A percentile compares a stretch with the other conserved stretches of the same genome.
These are phyloP conservation scores for Globisporangium radiosum DNA, from an alignment of 352 stramenopile species.

Conservation along the genomic window DNA sequence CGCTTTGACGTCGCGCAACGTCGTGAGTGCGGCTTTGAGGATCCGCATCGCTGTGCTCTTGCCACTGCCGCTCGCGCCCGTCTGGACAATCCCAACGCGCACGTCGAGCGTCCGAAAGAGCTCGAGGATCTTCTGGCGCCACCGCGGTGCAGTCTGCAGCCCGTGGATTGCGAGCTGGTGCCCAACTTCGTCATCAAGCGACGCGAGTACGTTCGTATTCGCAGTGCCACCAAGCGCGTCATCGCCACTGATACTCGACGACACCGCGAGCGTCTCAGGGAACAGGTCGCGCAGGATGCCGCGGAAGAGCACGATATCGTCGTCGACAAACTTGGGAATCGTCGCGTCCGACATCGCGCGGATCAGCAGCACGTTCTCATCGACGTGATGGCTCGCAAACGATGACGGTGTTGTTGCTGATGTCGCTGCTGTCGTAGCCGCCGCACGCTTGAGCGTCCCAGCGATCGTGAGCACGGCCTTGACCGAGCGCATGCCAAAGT, in stretches of 20 bases:
- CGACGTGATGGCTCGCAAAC: constrained; percentile 15
- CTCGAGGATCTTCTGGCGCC: constrained; percentile 87
- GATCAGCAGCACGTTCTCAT: constrained; percentile 87
- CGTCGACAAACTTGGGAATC: constrained; percentile 86
- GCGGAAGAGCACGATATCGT: constrained; percentile 86
- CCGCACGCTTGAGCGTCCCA: constrained; percentile 48
- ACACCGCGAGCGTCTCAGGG: constrained; percentile 25
- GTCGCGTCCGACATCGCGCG: constrained; percentile 92
- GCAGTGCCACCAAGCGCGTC: neutral
- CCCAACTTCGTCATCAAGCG: constrained; percentile 73
- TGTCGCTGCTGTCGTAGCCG: constrained; percentile 4
- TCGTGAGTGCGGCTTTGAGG: constrained; percentile 42
- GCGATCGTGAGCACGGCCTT: constrained; percentile 79
- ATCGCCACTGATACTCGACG: neutral
- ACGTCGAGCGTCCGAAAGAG: constrained; percentile 91
- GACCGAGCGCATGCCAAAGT: constrained; percentile 86
- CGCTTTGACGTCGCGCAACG: constrained; percentile 33
- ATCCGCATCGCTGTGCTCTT: constrained; percentile 53
- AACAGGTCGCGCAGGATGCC: constrained; percentile 89
- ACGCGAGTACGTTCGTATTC: constrained; percentile 14
- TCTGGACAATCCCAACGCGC: constrained; percentile 84
- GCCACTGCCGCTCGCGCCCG: constrained; percentile 55
- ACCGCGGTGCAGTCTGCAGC: constrained; percentile 59
- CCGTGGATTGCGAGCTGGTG: constrained; percentile 55
- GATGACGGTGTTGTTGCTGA: constrained; percentile 2